Conservation (phyloP, 2,329 filamentous ascomycete genomes). For the Knoxdaviesia proteae region DNA sequence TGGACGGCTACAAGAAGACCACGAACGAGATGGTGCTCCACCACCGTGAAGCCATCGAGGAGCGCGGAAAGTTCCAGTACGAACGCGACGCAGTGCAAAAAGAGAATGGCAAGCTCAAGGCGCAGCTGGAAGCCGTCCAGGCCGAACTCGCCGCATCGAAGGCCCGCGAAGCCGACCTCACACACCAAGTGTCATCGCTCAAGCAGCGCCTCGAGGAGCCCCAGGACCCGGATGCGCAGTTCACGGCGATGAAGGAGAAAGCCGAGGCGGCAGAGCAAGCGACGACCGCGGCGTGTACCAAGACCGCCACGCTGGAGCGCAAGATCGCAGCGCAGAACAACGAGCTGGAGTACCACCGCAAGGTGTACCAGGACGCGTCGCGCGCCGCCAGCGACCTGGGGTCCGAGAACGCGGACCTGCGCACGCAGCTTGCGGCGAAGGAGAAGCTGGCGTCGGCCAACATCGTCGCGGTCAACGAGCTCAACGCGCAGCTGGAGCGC, state of each 20-base stretch:
- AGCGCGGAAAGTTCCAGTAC: conserved; percentile 25
- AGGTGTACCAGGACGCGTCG: conserved; percentile 37
- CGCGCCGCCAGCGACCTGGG: conserved; percentile 22
- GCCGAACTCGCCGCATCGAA: conserved; percentile 3
- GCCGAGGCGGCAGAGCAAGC: conserved; percentile 19
- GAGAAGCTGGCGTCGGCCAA: conserved; percentile 21
- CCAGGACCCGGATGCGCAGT: conserved; percentile 7
- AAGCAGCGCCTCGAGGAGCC: background rate
- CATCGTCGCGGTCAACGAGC: conserved; percentile 23
- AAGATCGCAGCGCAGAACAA: conserved; percentile 15
- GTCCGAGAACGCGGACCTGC: conserved; percentile 24
- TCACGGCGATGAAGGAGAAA: conserved; percentile 16
- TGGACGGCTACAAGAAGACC: conserved; percentile 23
- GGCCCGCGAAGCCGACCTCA: background rate
- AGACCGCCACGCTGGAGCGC: conserved; percentile 18
- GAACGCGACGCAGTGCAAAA: conserved; percentile 16
- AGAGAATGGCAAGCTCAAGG: conserved; percentile 13
- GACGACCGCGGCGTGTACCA: conserved; percentile 9
- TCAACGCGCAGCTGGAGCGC: conserved; percentile 17
- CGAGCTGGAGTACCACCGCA: conserved; percentile 34
- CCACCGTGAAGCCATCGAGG: conserved; percentile 27
- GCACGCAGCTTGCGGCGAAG: conserved; percentile 18
- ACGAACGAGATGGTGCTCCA: conserved; percentile 22
- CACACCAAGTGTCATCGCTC: background rate
- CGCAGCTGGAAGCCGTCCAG: conserved; percentile 13